Evolutionary conservation across 257 asterid genomes (phyloP).

Genomic region (Nicotiana benthamiana): DNA sequence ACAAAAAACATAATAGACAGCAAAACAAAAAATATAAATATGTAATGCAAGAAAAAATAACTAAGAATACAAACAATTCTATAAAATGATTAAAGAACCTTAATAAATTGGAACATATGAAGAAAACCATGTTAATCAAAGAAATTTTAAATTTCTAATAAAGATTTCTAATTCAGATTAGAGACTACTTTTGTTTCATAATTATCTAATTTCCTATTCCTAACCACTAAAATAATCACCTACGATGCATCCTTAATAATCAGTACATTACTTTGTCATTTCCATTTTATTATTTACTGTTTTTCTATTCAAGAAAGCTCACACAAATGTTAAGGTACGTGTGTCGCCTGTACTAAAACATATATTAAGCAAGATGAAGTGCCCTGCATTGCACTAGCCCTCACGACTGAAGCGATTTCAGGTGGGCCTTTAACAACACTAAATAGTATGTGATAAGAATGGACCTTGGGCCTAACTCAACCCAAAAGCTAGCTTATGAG

Average conservation of each 20-base stretch:
- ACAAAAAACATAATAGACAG: too few species aligned
- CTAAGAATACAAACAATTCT: not conserved
- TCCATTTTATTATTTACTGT: not conserved
- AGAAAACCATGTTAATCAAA: not conserved
- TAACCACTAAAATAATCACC: not conserved
- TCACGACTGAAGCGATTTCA: not conserved
- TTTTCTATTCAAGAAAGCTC: not conserved
- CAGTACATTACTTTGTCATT: not conserved
- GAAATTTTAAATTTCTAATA: not conserved
- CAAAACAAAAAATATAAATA: not conserved
- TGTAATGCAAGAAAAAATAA: not conserved
- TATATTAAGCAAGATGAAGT: not conserved
- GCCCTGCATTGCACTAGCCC: not conserved
- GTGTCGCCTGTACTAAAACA: not conserved
- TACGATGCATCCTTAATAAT: not conserved
- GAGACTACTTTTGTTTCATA: not conserved
- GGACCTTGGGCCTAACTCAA: too few species aligned
- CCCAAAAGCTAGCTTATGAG: too few species aligned
- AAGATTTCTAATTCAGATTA: not conserved
- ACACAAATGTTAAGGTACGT: not conserved
- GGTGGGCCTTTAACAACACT: conserved; percentile 5
- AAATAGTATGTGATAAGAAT: too few species aligned
- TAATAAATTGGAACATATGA: not conserved
- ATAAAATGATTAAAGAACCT: not conserved
- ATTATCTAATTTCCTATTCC: not conserved